Base-by-base conservation (phyloP, 495 filamentous ascomycete species). In the Hypoxylon perforatum region DNA sequence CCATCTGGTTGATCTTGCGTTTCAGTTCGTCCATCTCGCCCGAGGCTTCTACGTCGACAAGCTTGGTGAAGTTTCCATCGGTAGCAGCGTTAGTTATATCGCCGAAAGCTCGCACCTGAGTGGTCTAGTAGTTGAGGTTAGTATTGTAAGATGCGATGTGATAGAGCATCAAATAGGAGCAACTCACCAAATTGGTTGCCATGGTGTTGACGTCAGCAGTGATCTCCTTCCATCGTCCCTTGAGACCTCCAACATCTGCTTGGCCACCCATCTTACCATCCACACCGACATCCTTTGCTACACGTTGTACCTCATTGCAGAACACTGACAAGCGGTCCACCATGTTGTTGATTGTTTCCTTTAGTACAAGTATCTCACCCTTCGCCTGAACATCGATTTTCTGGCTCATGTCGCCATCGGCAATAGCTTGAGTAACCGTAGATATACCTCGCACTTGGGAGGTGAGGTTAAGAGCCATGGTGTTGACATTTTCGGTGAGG, bases 1-100 rank as follows among this genome's bases (percentile, higher is more conserved):
- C 92, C 95, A 99, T 99, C 80, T 95, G 91, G 70, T 98, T 99
- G 83, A 99, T 99, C 82, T 98, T 98, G 53, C 93, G 88, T 80
- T 99, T 99, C 73, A 99, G 84, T 71, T 97, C 94, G 79, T 97
- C 96, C 95, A 99, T 98, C 77, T 99, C 95, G 61, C 95, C 95
- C 5, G 94, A 97, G 22, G 95, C 96, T 74, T 97, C 94, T 45
- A 99, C 94, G n/a, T 93, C 96, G 69, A 99, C 96, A 42, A 96
- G 86, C 70, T 97, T 94, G 25, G 92, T 94, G 77, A 99, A 98
- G 78, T 99, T 93, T 57, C 95, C 95, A 69, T 96, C 93, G 45
- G 93, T 97, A 30, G 95, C 95, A 10, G 94, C 92, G 78, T 96
- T 96, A 17, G 95, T 97, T 60, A 99, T 98, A 70, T 97, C 96